Percentiles rank a stretch among this genome's conserved stretches.
These are phyloP conservation scores for Berberis vulgaris DNA, from an alignment of 164 flowering plant genomes.

Conservation along the genomic window DNA sequence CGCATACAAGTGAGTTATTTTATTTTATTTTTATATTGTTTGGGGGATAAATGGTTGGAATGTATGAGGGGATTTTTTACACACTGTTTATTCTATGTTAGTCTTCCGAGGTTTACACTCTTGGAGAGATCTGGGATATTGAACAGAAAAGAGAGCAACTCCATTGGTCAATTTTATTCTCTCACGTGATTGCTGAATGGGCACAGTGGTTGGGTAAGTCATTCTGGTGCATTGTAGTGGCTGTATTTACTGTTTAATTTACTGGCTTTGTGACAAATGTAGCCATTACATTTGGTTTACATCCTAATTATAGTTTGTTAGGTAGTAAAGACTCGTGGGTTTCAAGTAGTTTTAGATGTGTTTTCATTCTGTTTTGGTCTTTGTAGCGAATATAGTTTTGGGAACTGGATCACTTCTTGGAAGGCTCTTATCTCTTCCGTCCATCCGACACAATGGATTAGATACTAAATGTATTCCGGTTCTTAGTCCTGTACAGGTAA, in stretches of 20 bases:
- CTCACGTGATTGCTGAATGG: conserved; percentile 82
- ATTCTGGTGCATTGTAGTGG: not conserved
- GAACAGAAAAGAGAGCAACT: conserved; percentile 34
- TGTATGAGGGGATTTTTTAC: not conserved
- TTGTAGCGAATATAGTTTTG: conserved; percentile 62
- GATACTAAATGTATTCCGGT: conserved; percentile 19
- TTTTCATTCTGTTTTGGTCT: conserved; percentile 9
- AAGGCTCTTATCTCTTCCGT: conserved; percentile 38
- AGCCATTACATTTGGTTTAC: too few relatives aligned
- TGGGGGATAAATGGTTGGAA: not conserved
- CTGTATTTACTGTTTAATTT: too few relatives aligned
- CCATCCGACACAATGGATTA: conserved; percentile 23
- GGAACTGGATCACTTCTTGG: conserved; percentile 71
- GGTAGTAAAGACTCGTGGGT: too few relatives aligned
- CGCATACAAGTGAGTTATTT: conserved; percentile 23
- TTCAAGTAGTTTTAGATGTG: too few relatives aligned
- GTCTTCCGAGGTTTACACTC: conserved; percentile 14
- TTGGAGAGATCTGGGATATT: conserved; percentile 48
- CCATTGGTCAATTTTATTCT: conserved; percentile 72
- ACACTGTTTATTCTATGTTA: conserved; percentile 1
- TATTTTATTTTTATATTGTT: not conserved
- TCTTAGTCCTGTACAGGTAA: conserved; percentile 78
- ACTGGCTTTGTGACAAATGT: too few relatives aligned
- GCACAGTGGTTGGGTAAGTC: conserved; percentile 81
- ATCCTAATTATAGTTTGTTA: too few relatives aligned